Evolutionary conservation across 108 stramenopile genomes (phyloP).

Genomic region (Pseudonitzschia delicatissima): DNA sequence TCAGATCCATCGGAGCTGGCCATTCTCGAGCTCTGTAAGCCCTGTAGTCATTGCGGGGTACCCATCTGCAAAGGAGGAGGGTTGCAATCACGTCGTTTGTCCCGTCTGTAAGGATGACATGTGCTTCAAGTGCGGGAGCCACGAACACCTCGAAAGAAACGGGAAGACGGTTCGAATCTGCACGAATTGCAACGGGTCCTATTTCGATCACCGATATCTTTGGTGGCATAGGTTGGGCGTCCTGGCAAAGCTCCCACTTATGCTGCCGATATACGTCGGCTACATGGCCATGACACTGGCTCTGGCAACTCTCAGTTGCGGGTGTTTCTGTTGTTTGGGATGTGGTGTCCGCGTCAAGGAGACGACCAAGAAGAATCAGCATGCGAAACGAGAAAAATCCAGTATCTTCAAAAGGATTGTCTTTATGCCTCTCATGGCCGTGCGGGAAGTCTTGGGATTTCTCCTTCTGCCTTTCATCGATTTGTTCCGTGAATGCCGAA

Average conservation of each 20-base stretch:
- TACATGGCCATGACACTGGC: constrained; percentile 21
- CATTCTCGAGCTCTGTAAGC: constrained; percentile 28
- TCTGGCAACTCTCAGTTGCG: constrained; percentile 16
- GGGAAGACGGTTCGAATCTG: constrained; percentile 30
- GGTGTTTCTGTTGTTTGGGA: constrained; percentile 39
- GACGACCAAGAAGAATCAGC: background rate
- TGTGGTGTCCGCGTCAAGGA: constrained; percentile 14
- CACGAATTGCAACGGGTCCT: constrained; percentile 31
- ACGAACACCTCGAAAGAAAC: constrained; percentile 23
- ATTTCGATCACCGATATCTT: constrained; percentile 40
- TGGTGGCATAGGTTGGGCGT: constrained; percentile 16
- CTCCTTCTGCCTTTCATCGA: constrained; percentile 21
- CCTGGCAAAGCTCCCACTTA: constrained; percentile 28
- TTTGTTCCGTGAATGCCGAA: constrained; percentile 12
- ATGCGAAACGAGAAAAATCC: background rate
- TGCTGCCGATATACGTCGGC: constrained; percentile 19
- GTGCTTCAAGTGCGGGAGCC: constrained; percentile 45
- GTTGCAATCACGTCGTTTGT: constrained; percentile 56
- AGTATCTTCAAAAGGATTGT: background rate
- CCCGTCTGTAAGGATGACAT: constrained; percentile 35
- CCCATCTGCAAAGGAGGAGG: constrained; percentile 32
- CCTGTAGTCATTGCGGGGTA: constrained; percentile 40
- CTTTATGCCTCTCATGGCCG: background rate
- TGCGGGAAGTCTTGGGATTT: constrained; percentile 6
- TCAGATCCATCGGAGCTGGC: background rate